Evolutionary conservation across 805 yeast species (phyloP), one percentile per base, ranked within the genome.

Genomic region (Hanseniaspora taiwanica): DNA sequence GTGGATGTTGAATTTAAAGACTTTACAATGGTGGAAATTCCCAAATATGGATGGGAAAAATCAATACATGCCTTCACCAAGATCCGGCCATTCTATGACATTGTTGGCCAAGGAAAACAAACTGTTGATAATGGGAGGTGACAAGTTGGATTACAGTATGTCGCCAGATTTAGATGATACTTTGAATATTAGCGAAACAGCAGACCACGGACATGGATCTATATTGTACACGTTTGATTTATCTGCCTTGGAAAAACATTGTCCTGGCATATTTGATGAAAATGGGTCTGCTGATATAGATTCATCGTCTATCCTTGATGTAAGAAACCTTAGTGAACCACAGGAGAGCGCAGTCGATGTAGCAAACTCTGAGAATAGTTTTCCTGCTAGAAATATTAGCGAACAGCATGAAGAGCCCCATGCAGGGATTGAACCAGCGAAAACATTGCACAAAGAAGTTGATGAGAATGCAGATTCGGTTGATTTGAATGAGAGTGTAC

Each of bases 21-120:
- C 81, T 18, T 67, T 71, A 37, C 73, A 74, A 37, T 86, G 96
- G 91, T 77, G 74, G 53, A 73, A 74, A 42, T 69, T 82, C 49
- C 76, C 71, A 3, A 29, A 29, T 7, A 12, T 25, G 33, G 27
- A 34, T 21, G 18, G 34, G n/a, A 37, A 41, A 4, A 6, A 27
- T 6, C 23, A 46, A 1, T 52, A 50, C 34, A 57, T 58, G 27
- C 94, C 96, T 1, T 82, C 87, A 35, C 76, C 91, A 12, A 74
- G 96, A 50, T 82, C 89, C 46, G 97, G 97, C 8, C 98, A 91
- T 60, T 76, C 94, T 6, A 64, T 89, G 61, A 77, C 96, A 1
- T 58, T 81, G 42, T 65, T 78, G 37, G 40, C 38, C 31, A 72
- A 68, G 20, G 74, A 73, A 45, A 74, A 83, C 52, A 82, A 78